Evolutionary conservation across 306 rosid genomes (phyloP).

Genomic region (Lathyrus aphaca): DNA sequence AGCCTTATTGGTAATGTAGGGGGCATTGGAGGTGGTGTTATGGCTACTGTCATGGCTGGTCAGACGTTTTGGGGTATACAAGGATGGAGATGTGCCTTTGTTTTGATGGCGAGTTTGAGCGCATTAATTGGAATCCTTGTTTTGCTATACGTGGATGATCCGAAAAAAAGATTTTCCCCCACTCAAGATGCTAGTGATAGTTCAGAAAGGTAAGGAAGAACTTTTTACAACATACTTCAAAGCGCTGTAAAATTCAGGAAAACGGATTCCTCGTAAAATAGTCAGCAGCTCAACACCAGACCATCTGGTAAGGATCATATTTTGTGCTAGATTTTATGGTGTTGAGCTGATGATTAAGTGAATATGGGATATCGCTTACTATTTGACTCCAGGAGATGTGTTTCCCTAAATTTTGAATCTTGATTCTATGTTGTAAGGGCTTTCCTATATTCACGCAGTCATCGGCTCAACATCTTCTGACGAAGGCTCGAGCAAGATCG

Average conservation of each 20-base stretch:
- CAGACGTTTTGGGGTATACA: conserved; percentile 66
- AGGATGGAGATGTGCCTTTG: conserved; percentile 91
- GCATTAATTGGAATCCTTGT: conserved; percentile 81
- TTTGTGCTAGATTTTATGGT: background rate
- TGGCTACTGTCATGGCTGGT: conserved; percentile 97
- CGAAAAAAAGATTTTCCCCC: conserved; percentile 46
- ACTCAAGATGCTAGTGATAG: conserved; percentile 38
- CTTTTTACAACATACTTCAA: background rate
- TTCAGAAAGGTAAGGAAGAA: conserved; percentile 58
- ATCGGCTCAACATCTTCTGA: too few species aligned
- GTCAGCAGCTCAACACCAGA: background rate
- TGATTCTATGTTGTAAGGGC: too few species aligned
- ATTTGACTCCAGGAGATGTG: too few species aligned
- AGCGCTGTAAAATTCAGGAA: background rate
- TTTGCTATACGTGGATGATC: conserved; percentile 74
- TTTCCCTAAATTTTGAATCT: too few species aligned
- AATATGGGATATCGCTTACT: background rate
- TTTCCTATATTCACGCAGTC: too few species aligned
- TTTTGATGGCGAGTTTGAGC: conserved; percentile 81
- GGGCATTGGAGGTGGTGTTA: conserved; percentile 94
- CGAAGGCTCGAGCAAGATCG: too few species aligned
- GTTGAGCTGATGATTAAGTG: background rate
- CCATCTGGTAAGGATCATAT: background rate
- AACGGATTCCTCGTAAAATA: background rate
- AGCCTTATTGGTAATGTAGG: conserved; percentile 76